Evolutionary conservation across 495 filamentous ascomycete species (phyloP).

Genomic region (Annulohypoxylon stygium): DNA sequence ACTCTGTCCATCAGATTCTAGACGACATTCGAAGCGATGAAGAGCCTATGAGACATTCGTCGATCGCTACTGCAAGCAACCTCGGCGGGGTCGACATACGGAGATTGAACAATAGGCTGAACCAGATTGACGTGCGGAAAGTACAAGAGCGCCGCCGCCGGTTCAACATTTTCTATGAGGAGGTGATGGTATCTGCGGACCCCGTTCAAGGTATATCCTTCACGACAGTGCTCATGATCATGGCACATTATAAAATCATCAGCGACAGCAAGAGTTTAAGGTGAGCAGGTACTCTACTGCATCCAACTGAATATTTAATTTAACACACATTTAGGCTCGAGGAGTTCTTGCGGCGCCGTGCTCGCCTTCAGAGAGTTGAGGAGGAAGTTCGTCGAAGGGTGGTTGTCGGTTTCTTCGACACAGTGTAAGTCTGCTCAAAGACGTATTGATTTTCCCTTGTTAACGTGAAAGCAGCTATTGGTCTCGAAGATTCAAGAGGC

Average conservation of each 20-base stretch:
- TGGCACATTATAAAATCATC: conserved; percentile 99
- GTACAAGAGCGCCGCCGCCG: conserved; percentile 79
- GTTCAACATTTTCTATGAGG: conserved; percentile 95
- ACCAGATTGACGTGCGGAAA: conserved; percentile 77
- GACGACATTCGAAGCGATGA: conserved; percentile 78
- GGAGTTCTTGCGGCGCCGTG: conserved; percentile 92
- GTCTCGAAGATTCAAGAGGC: conserved; percentile 82
- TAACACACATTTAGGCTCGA: conserved; percentile 71
- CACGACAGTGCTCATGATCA: conserved; percentile 93
- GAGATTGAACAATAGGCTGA: conserved; percentile 79
- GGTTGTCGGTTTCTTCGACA: conserved; percentile 96
- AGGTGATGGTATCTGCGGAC: conserved; percentile 94
- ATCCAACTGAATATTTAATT: not conserved
- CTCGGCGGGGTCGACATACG: conserved; percentile 80
- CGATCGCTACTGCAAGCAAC: conserved; percentile 61
- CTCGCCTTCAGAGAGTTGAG: conserved; percentile 93
- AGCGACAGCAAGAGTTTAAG: conserved; percentile 95
- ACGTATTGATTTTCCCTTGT: conserved; percentile 1
- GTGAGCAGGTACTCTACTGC: conserved; percentile 55
- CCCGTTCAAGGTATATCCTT: conserved; percentile 90
- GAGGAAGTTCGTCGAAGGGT: conserved; percentile 90
- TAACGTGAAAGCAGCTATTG: conserved; percentile 68
- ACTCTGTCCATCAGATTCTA: conserved; percentile 83
- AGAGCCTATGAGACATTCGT: conserved; percentile 65
- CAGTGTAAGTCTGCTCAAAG: conserved; percentile 67